A percentile compares a stretch with the other conserved stretches of the same genome.
Evolutionary conservation across 1,139 yeast genomes (phyloP).

Genomic region (Sugiyamaella novakii): DNA sequence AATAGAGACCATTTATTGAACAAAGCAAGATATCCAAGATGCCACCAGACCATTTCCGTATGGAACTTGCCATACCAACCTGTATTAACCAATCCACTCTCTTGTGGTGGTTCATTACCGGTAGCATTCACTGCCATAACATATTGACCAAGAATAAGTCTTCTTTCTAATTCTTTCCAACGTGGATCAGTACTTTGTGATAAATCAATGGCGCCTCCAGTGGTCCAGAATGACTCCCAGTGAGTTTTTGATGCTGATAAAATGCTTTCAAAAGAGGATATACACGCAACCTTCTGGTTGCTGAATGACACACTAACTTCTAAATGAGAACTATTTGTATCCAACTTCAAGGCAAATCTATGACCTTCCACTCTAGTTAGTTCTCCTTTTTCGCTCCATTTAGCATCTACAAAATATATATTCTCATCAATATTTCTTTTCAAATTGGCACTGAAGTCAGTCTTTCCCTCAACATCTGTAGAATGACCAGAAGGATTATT

Average conservation of each 20-base stretch:
- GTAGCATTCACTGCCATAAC: conserved; percentile 22
- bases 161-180: conserved; percentile 22
- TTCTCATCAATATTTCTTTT: conserved; percentile 10
- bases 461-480: neutral
- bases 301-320: conserved; percentile 8
- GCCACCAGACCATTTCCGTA: conserved; percentile 24
- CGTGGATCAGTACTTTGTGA: conserved; percentile 19
- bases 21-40: conserved; percentile 21
- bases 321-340: neutral
- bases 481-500: conserved; percentile 14
- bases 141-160: conserved; percentile 20
- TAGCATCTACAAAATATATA: conserved; percentile 5
- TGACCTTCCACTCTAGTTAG: conserved; percentile 3
- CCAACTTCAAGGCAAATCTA: conserved; percentile 3
- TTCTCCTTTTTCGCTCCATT: conserved; percentile 7
- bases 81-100: conserved; percentile 22
- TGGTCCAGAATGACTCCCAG: conserved; percentile 21
- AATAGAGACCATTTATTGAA: conserved; percentile 20
- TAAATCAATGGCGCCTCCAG: conserved; percentile 21
- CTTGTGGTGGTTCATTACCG: conserved; percentile 22
- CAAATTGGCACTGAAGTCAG: neutral
- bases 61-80: conserved; percentile 25
- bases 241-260: conserved; percentile 3
- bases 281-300: neutral
- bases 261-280: neutral